Conservation (phyloP, 1,139 yeast species). For the Zygosaccharomyces sapae region DNA sequence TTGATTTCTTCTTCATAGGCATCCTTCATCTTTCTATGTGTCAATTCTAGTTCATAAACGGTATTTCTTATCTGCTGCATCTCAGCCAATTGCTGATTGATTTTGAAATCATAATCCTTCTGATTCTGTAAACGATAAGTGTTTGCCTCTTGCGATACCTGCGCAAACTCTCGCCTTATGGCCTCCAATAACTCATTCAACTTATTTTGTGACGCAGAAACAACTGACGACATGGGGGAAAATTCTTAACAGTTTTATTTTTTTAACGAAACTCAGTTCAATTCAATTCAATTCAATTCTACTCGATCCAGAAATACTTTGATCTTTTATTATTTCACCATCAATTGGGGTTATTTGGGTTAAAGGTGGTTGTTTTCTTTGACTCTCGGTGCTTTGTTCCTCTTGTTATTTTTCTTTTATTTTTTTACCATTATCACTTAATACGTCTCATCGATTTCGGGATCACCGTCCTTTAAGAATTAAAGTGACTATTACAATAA, state of each 20-base stretch:
- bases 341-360: background rate
- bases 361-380: background rate
- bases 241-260: background rate
- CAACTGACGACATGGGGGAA: conserved; percentile 19
- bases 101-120: conserved; percentile 87
- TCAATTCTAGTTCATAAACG: conserved; percentile 88
- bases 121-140: conserved; percentile 77
- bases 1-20: conserved; percentile 91
- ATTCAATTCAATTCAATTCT: no score
- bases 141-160: conserved; percentile 80
- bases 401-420: background rate
- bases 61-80: conserved; percentile 93
- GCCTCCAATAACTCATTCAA: conserved; percentile 77
- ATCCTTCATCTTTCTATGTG: conserved; percentile 92
- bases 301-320: background rate
- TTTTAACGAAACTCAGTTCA: no score
- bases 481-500: no score
- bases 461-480: no score
- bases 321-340: background rate
- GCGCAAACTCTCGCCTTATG: conserved; percentile 86
- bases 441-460: background rate
- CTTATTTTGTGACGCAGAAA: conserved; percentile 26
- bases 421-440: background rate
- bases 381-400: background rate
- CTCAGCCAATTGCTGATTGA: conserved; percentile 88